These are phyloP conservation scores for Yamadazyma trypodendri DNA, from an alignment of 1,139 yeast genomes.

Conservation along the genomic window DNA sequence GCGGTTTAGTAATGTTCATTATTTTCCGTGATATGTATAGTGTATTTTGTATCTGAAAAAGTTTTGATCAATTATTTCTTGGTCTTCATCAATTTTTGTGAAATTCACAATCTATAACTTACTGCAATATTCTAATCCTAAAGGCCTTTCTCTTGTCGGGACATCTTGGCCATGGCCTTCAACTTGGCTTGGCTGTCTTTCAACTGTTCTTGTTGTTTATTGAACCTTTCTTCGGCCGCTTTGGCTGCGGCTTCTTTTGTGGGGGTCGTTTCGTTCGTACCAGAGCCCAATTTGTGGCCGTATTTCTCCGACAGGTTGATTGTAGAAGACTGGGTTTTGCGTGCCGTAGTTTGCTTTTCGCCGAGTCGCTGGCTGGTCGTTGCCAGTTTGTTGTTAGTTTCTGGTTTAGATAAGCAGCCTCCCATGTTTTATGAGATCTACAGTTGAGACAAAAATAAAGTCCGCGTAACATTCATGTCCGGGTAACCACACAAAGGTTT, in stretches of 20 bases:
- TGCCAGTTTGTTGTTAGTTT: not conserved
- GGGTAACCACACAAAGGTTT: too few relatives aligned
- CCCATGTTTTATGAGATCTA: constrained; percentile 15
- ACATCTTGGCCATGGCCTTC: constrained; percentile 28
- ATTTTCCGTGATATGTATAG: too few relatives aligned
- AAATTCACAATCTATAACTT: not conserved
- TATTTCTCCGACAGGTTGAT: not conserved
- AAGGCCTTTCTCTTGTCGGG: constrained; percentile 35
- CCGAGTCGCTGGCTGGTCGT: constrained; percentile 11
- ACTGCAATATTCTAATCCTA: too few relatives aligned
- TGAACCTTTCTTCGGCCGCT: constrained; percentile 36
- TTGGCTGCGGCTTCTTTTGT: constrained; percentile 32
- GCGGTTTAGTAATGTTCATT: not conserved
- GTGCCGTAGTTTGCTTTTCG: not conserved
- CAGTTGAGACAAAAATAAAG: too few relatives aligned
- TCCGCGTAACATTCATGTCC: too few relatives aligned
- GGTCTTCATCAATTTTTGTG: not conserved
- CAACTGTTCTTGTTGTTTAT: constrained; percentile 24
- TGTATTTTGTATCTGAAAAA: too few relatives aligned
- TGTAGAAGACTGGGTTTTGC: not conserved
- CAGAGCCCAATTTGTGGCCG: not conserved
- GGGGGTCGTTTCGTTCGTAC: not conserved
- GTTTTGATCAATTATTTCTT: too few relatives aligned
- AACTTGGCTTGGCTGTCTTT: constrained; percentile 29
- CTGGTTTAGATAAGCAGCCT: constrained; percentile 20